Base-by-base conservation (phyloP, 768 basidiomycete genomes). In the Clitopilus hobsonii region DNA sequence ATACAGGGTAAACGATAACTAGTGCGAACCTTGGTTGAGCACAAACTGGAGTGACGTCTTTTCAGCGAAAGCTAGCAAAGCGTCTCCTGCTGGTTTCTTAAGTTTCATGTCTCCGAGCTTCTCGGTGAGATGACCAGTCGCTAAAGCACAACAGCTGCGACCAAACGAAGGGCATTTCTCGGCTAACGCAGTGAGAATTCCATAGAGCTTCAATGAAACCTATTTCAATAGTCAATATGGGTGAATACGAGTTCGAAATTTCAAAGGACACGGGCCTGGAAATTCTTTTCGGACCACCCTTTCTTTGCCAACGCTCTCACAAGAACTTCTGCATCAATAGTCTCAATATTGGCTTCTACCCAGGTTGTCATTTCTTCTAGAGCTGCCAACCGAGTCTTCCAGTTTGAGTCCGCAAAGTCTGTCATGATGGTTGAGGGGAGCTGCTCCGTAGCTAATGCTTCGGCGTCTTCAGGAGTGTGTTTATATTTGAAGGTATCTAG, bases 231-330 rank as follows among this genome's bases (percentile, higher is more conserved):
- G 57, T 47, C 56, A 30, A 41, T 47, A 11, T 38, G 27, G 58
- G 41, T 55, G 30, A 47, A 45, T 10, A 11, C 41, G 11, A 3
- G 18, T 27, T 50, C 13, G 13, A 24, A 51, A 22, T 28, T 16
- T 30, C 18, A 16, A 41, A n/a, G 22, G 26, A 5, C 25, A 63
- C 70, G 54, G 56, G 90, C 95, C 75, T 99, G 96, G 61, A 99
- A 99, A 64, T 98, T 99, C 77, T 97, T 98, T 74, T 99, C 97
- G n/a, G 79, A 82, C 94, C 94, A 98, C 2, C 95, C 94, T 59
- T 91, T 93, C 77, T 96, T 98, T 3, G 83, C 86, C 56, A 98
- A 71, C 60, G 89, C 86, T 23, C 96, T 80, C 18, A 98, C 83
- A 30, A 99, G 63, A 4, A 99, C 84, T 69, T 99, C 97, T 11